These are phyloP conservation scores for Isabelozyma rhagii DNA, from an alignment of 805 yeast genomes.

Conservation along the genomic window DNA sequence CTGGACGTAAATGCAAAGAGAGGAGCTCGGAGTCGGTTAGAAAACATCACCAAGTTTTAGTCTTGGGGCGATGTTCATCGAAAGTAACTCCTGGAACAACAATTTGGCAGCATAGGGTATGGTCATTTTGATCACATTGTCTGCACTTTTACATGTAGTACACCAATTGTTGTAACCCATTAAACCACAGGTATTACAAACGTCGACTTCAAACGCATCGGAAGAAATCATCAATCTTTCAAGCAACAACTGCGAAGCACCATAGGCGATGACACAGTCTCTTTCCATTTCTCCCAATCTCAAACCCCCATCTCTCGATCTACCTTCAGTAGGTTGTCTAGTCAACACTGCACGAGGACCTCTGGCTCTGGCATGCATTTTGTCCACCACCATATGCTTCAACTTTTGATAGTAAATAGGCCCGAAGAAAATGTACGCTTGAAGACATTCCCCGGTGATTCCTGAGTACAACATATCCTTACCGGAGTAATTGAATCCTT, in stretches of 20 bases:
- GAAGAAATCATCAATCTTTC: conserved; percentile 96
- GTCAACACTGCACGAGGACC: conserved; percentile 98
- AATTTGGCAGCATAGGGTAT: conserved; percentile 99
- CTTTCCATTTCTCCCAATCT: conserved; percentile 99
- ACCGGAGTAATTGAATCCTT: conserved; percentile 93
- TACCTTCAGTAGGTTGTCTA: conserved; percentile 98
- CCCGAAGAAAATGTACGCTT: conserved; percentile 97
- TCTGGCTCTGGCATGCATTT: conserved; percentile 99
- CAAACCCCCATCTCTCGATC: conserved; percentile 98
- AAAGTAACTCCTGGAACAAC: conserved; percentile 91
- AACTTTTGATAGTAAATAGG: conserved; percentile 97
- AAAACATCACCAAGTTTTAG: conserved; percentile 86
- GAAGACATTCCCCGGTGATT: conserved; percentile 94
- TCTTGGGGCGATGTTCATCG: conserved; percentile 99
- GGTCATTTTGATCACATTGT: conserved; percentile 85
- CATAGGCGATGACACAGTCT: conserved; percentile 98
- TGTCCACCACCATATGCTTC: conserved; percentile 98
- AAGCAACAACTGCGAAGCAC: conserved; percentile 90
- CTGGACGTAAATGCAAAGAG: too few relatives aligned
- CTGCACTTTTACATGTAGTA: conserved; percentile 89
- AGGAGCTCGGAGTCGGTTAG: conserved; percentile 13
- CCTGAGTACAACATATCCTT: conserved; percentile 98
- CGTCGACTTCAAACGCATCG: conserved; percentile 96
- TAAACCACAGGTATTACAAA: conserved; percentile 90
- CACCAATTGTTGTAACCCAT: conserved; percentile 99